A percentile compares a stretch with the other conserved stretches of the same genome.
These are phyloP conservation scores for Stagonosporopsis vannaccii DNA, from an alignment of 2,329 filamentous ascomycete species.

Conservation along the genomic window DNA sequence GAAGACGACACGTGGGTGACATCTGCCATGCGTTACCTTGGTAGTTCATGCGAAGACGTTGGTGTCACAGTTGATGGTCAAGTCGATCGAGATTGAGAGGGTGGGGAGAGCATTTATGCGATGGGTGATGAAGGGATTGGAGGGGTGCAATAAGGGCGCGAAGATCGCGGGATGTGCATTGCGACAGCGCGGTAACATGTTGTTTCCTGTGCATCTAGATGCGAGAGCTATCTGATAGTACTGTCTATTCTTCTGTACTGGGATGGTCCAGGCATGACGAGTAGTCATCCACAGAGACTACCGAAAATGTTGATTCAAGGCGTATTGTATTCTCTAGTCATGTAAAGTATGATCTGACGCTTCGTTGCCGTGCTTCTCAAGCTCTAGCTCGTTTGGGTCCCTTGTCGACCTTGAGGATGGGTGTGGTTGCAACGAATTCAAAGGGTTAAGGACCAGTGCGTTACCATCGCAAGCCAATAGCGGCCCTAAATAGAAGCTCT, in stretches of 20 bases:
- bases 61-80: neutral
- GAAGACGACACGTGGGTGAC: neutral
- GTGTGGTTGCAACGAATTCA: neutral
- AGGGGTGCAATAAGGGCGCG: too few species aligned
- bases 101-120: neutral
- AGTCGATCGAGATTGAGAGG: neutral
- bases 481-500: constrained; percentile 12
- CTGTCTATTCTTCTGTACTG: too few species aligned
- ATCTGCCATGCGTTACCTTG: neutral
- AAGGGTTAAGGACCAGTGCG: neutral
- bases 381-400: neutral
- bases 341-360: too few species aligned
- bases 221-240: too few species aligned
- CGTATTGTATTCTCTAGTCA: neutral
- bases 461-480: neutral
- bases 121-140: neutral
- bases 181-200: neutral
- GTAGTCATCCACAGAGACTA: neutral
- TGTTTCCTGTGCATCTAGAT: too few species aligned
- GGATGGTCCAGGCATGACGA: neutral
- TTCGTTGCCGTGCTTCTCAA: neutral
- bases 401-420: neutral
- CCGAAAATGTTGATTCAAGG: neutral
- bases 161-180: neutral
- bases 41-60: neutral